Evolutionary conservation across 2,329 filamentous ascomycete genomes (phyloP), one percentile per base, ranked within the genome.

Genomic region (Aspergillus aculeatus): DNA sequence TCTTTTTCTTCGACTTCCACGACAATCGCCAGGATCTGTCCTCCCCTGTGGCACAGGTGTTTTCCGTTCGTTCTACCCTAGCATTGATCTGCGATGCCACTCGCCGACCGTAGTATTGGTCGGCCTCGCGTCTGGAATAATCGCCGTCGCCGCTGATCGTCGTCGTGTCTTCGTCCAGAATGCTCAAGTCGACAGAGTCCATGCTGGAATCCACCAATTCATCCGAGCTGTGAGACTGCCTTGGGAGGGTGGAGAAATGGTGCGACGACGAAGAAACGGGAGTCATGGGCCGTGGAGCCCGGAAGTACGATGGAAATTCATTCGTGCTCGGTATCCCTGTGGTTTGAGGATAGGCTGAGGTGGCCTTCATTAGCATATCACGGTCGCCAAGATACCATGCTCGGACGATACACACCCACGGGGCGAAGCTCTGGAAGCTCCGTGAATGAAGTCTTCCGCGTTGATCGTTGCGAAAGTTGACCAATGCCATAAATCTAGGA

Each of bases 41-140:
- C 16, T 12, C 12, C 16, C 6, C 38, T 44, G 38, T 44, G 38
- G 16, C 14, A 44, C 38, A 16, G 6, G 16, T 3, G 6, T 14
- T 12, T 23, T 53, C n/a, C 16, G 16, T 44, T 44, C 38, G 38
- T 44, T 44, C 38, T 44, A 44, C 38, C 38, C 38, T 9, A 9
- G 38, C 38, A 19, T 19, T 7, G 16, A 19, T 7, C 16, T 44
- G 38, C 38, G 6, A 19, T 44, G 16, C 38, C 38, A 44, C 12
- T 23, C n/a, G 38, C 19, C 50, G 50, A 19, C 58, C 29, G 23
- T 61, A 61, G 32, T 58, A 61, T 35, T 44, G 24, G 31, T 61
- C 59, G 3, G 59, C 32, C 21, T 61, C 59, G 4, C 59, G 55
- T 7, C 50, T 41, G 7, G 59, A 58, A 44, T 61, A 61, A 23